These are phyloP conservation scores for Ascocoryne sarcoides DNA, from an alignment of 2,329 filamentous ascomycete species.

Conservation along the genomic window DNA sequence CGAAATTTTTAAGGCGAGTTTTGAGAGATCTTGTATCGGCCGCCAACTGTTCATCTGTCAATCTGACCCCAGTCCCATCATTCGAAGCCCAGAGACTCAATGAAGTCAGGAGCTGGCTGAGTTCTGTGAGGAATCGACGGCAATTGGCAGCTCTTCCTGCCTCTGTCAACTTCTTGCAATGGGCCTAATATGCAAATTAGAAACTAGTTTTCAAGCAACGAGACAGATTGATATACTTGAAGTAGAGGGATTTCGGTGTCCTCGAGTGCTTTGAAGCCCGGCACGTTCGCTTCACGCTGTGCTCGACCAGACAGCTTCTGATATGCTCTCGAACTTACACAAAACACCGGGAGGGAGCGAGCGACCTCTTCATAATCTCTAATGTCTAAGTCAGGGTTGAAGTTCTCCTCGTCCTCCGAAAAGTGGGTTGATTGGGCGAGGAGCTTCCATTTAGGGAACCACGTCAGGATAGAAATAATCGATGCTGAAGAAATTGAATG, in stretches of 20 bases:
- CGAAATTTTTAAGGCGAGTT: conserved; percentile 32
- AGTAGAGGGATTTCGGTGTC: conserved; percentile 40
- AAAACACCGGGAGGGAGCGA: conserved; percentile 50
- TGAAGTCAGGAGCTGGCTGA: conserved; percentile 43
- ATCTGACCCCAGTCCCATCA: conserved; percentile 32
- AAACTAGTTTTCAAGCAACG: conserved; percentile 8
- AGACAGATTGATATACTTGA: not conserved
- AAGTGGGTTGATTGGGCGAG: too few relatives aligned
- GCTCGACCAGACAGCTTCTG: conserved; percentile 51
- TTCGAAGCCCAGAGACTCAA: conserved; percentile 41
- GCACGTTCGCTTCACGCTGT: conserved; percentile 40
- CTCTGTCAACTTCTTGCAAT: conserved; percentile 50
- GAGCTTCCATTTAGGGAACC: too few relatives aligned
- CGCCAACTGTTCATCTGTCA: conserved; percentile 33
- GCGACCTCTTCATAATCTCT: conserved; percentile 52
- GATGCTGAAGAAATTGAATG: too few relatives aligned
- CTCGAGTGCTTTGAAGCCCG: conserved; percentile 42
- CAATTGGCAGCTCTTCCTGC: conserved; percentile 36
- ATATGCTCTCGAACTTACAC: conserved; percentile 53
- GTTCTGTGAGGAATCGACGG: conserved; percentile 40
- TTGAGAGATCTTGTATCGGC: conserved; percentile 32
- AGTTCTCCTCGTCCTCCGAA: conserved; percentile 44
- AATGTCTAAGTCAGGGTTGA: conserved; percentile 44
- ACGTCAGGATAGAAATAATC: too few relatives aligned
- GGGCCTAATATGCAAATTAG: conserved; percentile 25